These are phyloP conservation scores for Pseudogymnoascus sp. DNA, from an alignment of 2,329 filamentous ascomycete species.

Conservation along the genomic window DNA sequence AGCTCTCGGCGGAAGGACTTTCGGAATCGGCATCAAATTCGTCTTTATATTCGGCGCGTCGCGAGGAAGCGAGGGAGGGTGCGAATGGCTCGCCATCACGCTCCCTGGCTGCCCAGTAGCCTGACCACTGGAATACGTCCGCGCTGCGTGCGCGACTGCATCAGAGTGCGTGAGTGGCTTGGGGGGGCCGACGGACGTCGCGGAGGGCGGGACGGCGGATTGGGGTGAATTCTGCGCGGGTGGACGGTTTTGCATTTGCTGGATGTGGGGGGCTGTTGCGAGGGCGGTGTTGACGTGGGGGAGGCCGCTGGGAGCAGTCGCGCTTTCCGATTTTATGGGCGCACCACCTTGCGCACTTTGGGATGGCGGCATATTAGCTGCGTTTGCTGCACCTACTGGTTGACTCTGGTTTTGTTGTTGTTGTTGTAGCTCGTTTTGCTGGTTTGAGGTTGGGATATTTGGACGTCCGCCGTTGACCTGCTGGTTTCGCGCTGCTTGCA, in stretches of 20 bases:
- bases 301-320: constrained; percentile 14
- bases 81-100: constrained; percentile 24
- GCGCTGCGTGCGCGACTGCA: constrained; percentile 25
- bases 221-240: constrained; percentile 25
- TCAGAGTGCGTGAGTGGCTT: constrained; percentile 25
- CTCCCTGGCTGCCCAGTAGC: constrained; percentile 17
- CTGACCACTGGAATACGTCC: constrained; percentile 27
- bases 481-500: constrained; percentile 28
- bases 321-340: constrained; percentile 23
- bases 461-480: constrained; percentile 25
- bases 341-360: constrained; percentile 10
- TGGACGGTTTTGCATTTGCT: constrained; percentile 14
- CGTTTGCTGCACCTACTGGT: constrained; percentile 12
- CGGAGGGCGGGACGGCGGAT: constrained; percentile 24
- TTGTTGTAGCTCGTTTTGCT: constrained; percentile 15
- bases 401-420: constrained; percentile 17
- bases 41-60: constrained; percentile 23
- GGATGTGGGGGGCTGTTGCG: constrained; percentile 20
- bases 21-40: constrained; percentile 40
- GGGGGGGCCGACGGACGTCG: constrained; percentile 15
- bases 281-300: constrained; percentile 26
- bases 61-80: constrained; percentile 17
- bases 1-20: constrained; percentile 61
- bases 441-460: constrained; percentile 7
- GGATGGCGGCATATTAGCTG: constrained; percentile 16